phyloP scores from a whole-genome alignment of 2,329 filamentous ascomycete genomes.

The Pyrenophora seminiperda region DNA sequence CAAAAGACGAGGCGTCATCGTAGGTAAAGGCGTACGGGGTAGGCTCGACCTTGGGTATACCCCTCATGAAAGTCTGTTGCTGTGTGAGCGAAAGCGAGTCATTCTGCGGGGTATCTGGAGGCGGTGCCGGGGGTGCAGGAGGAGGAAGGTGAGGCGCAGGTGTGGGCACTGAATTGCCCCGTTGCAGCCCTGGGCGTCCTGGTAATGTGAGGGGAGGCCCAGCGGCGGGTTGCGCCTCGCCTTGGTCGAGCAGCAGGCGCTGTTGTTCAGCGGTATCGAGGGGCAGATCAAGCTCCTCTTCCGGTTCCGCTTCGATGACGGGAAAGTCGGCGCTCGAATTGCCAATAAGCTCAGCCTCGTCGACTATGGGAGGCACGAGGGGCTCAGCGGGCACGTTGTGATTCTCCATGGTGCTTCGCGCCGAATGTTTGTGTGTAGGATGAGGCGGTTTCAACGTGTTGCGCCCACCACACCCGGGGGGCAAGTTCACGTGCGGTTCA shows the following conservation, averaged over 20 bases:
- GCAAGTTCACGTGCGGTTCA: slow-evolving; percentile 27
- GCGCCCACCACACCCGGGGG: slow-evolving; percentile 33
- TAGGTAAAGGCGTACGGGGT: slow-evolving; percentile 76
- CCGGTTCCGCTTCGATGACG: slow-evolving; percentile 39
- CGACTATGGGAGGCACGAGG: slow-evolving; percentile 44
- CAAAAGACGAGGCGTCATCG: slow-evolving; percentile 62
- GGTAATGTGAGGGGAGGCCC: slow-evolving; percentile 33
- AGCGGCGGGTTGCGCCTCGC: slow-evolving; percentile 18
- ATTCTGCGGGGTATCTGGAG: slow-evolving; percentile 41
- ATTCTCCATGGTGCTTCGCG: slow-evolving; percentile 34
- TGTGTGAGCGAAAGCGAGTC: slow-evolving; percentile 56
- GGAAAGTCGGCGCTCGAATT: slow-evolving; percentile 37
- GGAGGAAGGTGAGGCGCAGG: slow-evolving; percentile 52
- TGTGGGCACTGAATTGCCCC: slow-evolving; percentile 49
- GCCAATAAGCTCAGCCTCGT: slow-evolving; percentile 46
- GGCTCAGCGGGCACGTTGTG: slow-evolving; percentile 32
- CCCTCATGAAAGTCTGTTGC: slow-evolving; percentile 51
- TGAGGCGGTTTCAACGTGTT: slow-evolving; percentile 17
- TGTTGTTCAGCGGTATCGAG: slow-evolving; percentile 46
- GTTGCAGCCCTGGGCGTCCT: slow-evolving; percentile 47
- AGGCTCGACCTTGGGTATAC: slow-evolving; percentile 51
- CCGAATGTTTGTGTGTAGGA: slow-evolving; percentile 17
- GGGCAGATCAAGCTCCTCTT: slow-evolving; percentile 42
- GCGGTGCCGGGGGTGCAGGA: slow-evolving; percentile 45
- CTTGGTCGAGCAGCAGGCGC: slow-evolving; percentile 36